Base-by-base conservation (phyloP, 169 alveolate species). In the Cryptosporidium sp. region DNA sequence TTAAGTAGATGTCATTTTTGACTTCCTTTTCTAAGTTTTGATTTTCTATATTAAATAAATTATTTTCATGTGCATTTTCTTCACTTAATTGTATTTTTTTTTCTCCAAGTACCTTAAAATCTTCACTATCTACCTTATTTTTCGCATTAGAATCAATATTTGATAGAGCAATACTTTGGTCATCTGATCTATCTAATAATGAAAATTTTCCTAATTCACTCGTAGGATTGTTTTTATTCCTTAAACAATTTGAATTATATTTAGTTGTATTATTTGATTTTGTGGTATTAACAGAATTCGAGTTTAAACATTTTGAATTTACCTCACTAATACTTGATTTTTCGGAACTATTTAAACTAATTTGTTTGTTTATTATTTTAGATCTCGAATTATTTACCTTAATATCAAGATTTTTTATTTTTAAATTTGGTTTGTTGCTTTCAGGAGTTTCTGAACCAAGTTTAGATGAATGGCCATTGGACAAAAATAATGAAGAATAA, bases 401-500 rank as follows among this genome's bases (percentile, higher is more conserved):
- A 12, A 16, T n/a, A 9, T n/a, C 35, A n/a, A 29, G 26, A 26
- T 26, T n/a, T 21, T 56, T 21, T 26, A 23, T 26, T 14, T 48
- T 48, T 12, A 48, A 3, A 56, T 37, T 56, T 56, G 67, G 9
- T 3, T 56, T 10, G 26, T 53, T 53, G 12, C 12, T 23, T 0
- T 21, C 67, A 21, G 37, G 2, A 23, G 37, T 10, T 56, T 23
- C 67, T 23, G 67, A 56, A 56, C 26, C 16, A 56, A 26, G 29
- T 1, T 26, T 65, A 23, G 31, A 4, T 18, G 7, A 35, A 0
- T 33, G 44, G 8, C 48, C 29, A 10, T 26, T 65, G 16, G 72
- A 65, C 33, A 65, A 33, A 1, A 65, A 65, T 29, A 65, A 65
- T 65, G 72, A 65, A 35, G 72, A 65, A 65, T 65, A 65, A 29